Evolutionary conservation across 306 rosid species (phyloP).

Genomic region (Comarum palustre): DNA sequence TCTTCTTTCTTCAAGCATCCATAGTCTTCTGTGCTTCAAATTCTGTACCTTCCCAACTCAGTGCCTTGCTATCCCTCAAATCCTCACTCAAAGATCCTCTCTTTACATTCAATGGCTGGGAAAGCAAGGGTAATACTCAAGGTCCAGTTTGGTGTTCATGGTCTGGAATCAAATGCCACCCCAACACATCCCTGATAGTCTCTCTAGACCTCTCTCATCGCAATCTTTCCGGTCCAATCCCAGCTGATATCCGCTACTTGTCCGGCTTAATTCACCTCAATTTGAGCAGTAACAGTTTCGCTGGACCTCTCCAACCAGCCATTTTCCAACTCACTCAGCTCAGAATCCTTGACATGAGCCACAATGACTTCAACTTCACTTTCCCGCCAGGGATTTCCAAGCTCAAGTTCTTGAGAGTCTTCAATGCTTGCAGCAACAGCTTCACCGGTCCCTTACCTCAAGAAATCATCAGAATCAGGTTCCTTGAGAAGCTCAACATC

Average conservation of each 20-base stretch:
- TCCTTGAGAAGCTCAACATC: conserved; percentile 72
- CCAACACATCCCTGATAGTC: conserved; percentile 47
- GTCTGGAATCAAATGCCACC: conserved; percentile 78
- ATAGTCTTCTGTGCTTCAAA: conserved; percentile 39
- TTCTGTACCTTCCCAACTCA: conserved; percentile 51
- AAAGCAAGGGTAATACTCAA: conserved; percentile 37
- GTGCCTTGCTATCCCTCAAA: conserved; percentile 62
- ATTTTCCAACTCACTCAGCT: conserved; percentile 59
- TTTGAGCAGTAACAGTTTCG: conserved; percentile 63
- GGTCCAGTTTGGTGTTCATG: conserved; percentile 78
- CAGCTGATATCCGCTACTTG: conserved; percentile 53
- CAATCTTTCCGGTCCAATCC: conserved; percentile 75
- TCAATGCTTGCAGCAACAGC: conserved; percentile 81
- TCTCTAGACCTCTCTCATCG: conserved; percentile 67
- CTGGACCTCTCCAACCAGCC: conserved; percentile 53
- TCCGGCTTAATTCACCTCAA: conserved; percentile 57
- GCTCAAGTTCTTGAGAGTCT: conserved; percentile 61
- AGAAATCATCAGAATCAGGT: conserved; percentile 53
- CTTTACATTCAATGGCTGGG: conserved; percentile 69
- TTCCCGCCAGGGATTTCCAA: conserved; percentile 86
- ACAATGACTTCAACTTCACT: conserved; percentile 62
- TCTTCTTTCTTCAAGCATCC: conserved; percentile 32
- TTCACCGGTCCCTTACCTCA: conserved; percentile 64
- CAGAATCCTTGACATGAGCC: conserved; percentile 63
- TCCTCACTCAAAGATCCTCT: conserved; percentile 64